Percentiles rank a stretch among this genome's conserved stretches.
phyloP scores from a whole-genome alignment of 2,329 filamentous ascomycete species.

The Diaporthe vaccinii region DNA sequence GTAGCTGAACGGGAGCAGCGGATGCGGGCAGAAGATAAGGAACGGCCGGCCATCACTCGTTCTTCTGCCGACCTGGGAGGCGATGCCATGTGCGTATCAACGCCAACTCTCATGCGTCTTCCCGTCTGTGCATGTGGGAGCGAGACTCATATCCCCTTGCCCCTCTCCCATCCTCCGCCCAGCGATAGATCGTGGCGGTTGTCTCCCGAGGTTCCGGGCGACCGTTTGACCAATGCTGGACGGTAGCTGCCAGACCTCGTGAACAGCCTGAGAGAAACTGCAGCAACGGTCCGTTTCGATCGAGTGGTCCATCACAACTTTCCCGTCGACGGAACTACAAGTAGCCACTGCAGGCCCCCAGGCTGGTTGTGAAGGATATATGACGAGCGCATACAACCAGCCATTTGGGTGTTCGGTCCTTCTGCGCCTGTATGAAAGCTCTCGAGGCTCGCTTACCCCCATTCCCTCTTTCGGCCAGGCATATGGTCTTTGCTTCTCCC shows the following conservation, averaged over 20 bases:
- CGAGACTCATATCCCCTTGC: conserved; percentile 19
- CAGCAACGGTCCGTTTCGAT: conserved; percentile 37
- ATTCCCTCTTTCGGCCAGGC: not conserved
- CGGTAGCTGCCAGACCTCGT: conserved; percentile 16
- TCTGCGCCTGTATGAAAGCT: not conserved
- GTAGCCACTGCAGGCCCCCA: not conserved
- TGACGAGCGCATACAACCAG: not conserved
- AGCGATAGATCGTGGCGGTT: conserved; percentile 23
- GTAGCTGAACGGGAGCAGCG: conserved; percentile 35
- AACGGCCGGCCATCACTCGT: conserved; percentile 13
- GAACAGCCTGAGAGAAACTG: conserved; percentile 29
- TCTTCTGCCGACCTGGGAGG: conserved; percentile 7
- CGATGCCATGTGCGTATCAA: conserved; percentile 22
- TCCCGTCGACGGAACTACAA: not conserved
- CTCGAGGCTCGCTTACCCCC: not conserved
- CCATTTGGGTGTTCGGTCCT: not conserved
- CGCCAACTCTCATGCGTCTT: conserved; percentile 33
- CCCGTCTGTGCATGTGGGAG: conserved; percentile 26
- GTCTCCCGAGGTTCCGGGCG: conserved; percentile 12
- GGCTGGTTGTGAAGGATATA: not conserved
- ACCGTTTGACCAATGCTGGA: conserved; percentile 10
- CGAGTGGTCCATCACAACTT: conserved; percentile 20
- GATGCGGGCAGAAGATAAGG: conserved; percentile 25
- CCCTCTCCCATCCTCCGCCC: not conserved
- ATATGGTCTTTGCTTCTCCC: not conserved